phyloP scores from a whole-genome alignment of 2,329 filamentous ascomycete genomes.

The Cladosporium sp. region DNA sequence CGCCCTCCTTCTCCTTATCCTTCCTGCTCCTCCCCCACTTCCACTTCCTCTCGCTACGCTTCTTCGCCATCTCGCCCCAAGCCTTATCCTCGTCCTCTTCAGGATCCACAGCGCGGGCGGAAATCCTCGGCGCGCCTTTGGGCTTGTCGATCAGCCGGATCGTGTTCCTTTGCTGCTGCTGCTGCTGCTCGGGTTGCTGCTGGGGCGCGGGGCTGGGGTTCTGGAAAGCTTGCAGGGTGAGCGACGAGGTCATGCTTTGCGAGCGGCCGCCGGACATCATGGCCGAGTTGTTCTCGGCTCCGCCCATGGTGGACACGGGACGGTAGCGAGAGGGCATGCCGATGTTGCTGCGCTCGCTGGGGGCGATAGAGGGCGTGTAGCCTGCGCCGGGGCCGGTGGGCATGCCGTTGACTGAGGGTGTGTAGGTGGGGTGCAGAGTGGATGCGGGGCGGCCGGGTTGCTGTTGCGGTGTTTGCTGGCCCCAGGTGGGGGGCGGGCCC shows the following conservation, averaged over 20 bases:
- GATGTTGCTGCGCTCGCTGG: conserved; percentile 91
- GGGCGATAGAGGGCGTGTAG: conserved; percentile 89
- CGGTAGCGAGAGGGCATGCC: conserved; percentile 87
- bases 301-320: conserved; percentile 60
- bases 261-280: conserved; percentile 32
- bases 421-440: conserved; percentile 21
- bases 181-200: not conserved
- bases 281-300: conserved; percentile 19
- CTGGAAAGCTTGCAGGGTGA: conserved; percentile 27
- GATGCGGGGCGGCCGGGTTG: conserved; percentile 38
- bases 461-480: conserved; percentile 12
- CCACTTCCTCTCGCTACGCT: conserved; percentile 30
- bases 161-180: conserved; percentile 26
- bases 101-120: conserved; percentile 18
- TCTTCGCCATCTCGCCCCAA: conserved; percentile 33
- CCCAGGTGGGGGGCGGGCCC: conserved; percentile 50
- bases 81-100: conserved; percentile 35
- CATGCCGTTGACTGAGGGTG: conserved; percentile 35
- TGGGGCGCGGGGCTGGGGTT: conserved; percentile 22
- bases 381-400: conserved; percentile 41
- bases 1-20: conserved; percentile 24
- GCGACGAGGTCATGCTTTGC: conserved; percentile 32
- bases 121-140: conserved; percentile 29
- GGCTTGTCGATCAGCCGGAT: conserved; percentile 35
- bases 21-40: conserved; percentile 23